Conservation (phyloP, 2,329 filamentous ascomycete genomes). For the Botrytis deweyae region DNA sequence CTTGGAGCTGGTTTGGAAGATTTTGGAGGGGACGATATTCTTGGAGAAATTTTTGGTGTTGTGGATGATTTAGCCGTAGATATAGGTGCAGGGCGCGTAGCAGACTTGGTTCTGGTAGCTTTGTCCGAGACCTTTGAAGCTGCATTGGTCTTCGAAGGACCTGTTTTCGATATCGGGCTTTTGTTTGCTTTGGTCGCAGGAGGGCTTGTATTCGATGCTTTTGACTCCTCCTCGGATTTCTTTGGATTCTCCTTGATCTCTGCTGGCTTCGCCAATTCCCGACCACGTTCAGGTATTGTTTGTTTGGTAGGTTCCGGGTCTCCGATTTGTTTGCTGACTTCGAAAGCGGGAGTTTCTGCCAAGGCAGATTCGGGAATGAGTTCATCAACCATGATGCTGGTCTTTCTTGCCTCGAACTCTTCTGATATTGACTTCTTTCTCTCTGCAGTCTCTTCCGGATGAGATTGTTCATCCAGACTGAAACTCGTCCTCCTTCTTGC, state of each 20-base stretch:
- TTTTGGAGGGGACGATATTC: constrained; percentile 24
- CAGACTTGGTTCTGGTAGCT: constrained; percentile 9
- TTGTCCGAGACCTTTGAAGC: background rate
- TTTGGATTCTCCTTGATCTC: constrained; percentile 25
- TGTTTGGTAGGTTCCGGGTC: constrained; percentile 21
- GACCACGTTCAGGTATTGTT: constrained; percentile 21
- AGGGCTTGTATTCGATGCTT: background rate
- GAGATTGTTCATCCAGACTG: constrained; percentile 34
- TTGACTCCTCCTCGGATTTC: constrained; percentile 13
- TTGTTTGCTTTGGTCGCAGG: background rate
- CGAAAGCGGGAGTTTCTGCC: constrained; percentile 30
- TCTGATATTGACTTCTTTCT: constrained; percentile 32
- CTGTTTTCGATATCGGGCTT: constrained; percentile 6
- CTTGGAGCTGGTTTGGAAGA: constrained; percentile 25
- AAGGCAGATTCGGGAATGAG: constrained; percentile 36
- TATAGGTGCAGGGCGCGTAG: constrained; percentile 15
- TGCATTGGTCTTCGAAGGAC: constrained; percentile 2
- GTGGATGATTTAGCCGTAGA: constrained; percentile 13
- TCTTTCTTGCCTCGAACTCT: constrained; percentile 34
- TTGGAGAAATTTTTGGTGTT: constrained; percentile 16
- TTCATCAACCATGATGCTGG: constrained; percentile 32
- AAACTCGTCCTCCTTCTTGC: constrained; percentile 36
- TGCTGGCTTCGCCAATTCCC: constrained; percentile 22
- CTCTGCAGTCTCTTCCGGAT: constrained; percentile 31
- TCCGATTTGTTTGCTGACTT: constrained; percentile 29